Conservation (phyloP, 352 stramenopile species). For the Globisporangium orthogonon region DNA sequence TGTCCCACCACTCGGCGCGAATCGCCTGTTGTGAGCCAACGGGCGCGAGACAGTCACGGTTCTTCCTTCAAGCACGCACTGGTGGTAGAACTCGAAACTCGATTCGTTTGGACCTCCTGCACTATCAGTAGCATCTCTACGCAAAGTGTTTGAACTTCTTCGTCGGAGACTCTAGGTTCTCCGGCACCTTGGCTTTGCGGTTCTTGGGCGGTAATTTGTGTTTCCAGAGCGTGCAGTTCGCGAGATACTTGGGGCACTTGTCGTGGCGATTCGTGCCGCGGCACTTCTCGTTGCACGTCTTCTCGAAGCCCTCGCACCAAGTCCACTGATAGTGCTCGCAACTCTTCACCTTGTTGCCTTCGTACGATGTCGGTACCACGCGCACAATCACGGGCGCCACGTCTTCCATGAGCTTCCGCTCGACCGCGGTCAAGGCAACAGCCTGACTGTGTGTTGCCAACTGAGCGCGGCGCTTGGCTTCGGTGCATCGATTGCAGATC, state of each 20-base stretch:
- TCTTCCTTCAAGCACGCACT: not conserved
- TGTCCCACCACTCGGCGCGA: not conserved
- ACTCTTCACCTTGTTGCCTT: constrained; percentile 78
- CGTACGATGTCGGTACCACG: constrained; percentile 56
- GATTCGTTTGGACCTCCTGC: not conserved
- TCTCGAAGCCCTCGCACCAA: constrained; percentile 81
- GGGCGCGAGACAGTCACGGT: not conserved
- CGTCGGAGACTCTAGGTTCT: constrained; percentile 76
- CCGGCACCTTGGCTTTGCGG: constrained; percentile 61
- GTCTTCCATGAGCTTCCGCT: constrained; percentile 71
- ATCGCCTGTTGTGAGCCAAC: not conserved
- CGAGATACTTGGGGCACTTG: constrained; percentile 83
- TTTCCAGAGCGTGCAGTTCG: constrained; percentile 84
- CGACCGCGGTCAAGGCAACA: constrained; percentile 39
- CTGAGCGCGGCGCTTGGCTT: constrained; percentile 62
- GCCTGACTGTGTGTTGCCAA: constrained; percentile 48
- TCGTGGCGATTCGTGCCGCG: constrained; percentile 80
- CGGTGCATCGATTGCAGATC: constrained; percentile 83
- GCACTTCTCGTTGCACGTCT: constrained; percentile 82
- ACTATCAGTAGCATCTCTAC: constrained; percentile 11
- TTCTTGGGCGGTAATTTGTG: constrained; percentile 84
- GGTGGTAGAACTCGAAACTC: not conserved
- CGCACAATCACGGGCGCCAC: constrained; percentile 71
- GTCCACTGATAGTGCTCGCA: constrained; percentile 86
- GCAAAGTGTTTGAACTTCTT: constrained; percentile 83